phyloP scores from a whole-genome alignment of 768 basidiomycete genomes.

The Pleurotus citrinopileatus region DNA sequence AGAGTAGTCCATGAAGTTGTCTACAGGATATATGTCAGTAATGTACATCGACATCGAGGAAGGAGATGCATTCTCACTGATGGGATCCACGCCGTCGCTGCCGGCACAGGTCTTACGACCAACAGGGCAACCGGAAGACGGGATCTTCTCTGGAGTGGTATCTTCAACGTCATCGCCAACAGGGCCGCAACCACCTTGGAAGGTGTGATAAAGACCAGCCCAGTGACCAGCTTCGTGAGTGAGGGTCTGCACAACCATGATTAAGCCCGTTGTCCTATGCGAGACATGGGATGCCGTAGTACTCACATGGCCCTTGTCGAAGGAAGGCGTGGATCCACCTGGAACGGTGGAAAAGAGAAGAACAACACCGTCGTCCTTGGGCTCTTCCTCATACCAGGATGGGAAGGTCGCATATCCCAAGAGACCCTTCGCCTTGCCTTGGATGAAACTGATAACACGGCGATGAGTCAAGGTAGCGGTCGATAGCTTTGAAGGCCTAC shows the following conservation, averaged over 20 bases:
- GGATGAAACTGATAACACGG: slow-evolving; percentile 27
- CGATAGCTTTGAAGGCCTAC: slow-evolving; percentile 19
- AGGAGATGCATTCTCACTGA: not conserved
- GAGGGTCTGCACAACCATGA: slow-evolving; percentile 30
- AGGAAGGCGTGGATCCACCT: slow-evolving; percentile 38
- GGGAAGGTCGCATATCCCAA: slow-evolving; percentile 59
- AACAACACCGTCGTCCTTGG: slow-evolving; percentile 48
- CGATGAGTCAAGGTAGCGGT: not conserved
- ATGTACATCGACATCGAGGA: not conserved
- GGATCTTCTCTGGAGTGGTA: slow-evolving; percentile 42
- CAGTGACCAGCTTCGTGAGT: slow-evolving; percentile 64
- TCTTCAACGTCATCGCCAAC: slow-evolving; percentile 42
- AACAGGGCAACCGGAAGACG: slow-evolving; percentile 40
- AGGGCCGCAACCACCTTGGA: slow-evolving; percentile 45
- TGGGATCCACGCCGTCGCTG: slow-evolving; percentile 1
- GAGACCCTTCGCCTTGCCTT: slow-evolving; percentile 37
- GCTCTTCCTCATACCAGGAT: slow-evolving; percentile 30
- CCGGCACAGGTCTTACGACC: slow-evolving; percentile 11
- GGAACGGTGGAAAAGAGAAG: slow-evolving; percentile 40
- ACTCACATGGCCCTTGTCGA: slow-evolving; percentile 39
- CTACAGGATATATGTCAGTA: slow-evolving; percentile 40
- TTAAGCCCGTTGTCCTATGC: slow-evolving; percentile 13
- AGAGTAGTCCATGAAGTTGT: slow-evolving; percentile 21
- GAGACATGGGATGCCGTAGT: slow-evolving; percentile 16
- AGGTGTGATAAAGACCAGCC: slow-evolving; percentile 58